A percentile compares a stretch with the other conserved stretches of the same genome.
These are phyloP conservation scores for Phytophthora pseudosyringae DNA, from an alignment of 352 stramenopile species.

Conservation along the genomic window DNA sequence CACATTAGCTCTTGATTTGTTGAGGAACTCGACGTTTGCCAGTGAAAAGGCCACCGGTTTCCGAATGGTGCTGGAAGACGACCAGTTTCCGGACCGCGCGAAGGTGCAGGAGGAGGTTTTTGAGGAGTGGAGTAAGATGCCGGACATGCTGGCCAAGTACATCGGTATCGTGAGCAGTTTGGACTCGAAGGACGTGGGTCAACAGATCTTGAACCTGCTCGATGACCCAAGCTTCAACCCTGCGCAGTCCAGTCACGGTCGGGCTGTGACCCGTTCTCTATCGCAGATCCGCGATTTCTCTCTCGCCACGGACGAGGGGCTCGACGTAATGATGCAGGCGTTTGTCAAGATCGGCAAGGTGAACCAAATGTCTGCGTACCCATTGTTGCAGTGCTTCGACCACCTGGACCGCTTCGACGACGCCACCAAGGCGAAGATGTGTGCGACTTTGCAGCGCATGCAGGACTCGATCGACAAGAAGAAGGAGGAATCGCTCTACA, in stretches of 20 bases:
- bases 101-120: conserved; percentile 77
- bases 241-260: conserved; percentile 73
- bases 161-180: conserved; percentile 78
- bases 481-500: conserved; percentile 85
- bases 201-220: conserved; percentile 75
- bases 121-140: conserved; percentile 71
- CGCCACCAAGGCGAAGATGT: conserved; percentile 60
- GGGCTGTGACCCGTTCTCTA: conserved; percentile 64
- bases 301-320: conserved; percentile 73
- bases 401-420: conserved; percentile 77
- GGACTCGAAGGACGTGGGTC: conserved; percentile 63
- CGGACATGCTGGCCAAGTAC: conserved; percentile 84
- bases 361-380: conserved; percentile 87
- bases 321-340: conserved; percentile 74
- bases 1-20: conserved; percentile 59
- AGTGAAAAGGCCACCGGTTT: conserved; percentile 69
- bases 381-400: conserved; percentile 82
- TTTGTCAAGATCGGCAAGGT: conserved; percentile 86
- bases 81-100: conserved; percentile 56
- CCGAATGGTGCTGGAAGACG: conserved; percentile 66
- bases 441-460: conserved; percentile 65
- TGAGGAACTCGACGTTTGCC: conserved; percentile 76
- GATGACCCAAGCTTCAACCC: conserved; percentile 78
- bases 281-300: conserved; percentile 82
- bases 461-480: conserved; percentile 83